These are phyloP conservation scores for Apiotrichum brassicae DNA, from an alignment of 1,284 basidiomycete genomes.

Conservation along the genomic window DNA sequence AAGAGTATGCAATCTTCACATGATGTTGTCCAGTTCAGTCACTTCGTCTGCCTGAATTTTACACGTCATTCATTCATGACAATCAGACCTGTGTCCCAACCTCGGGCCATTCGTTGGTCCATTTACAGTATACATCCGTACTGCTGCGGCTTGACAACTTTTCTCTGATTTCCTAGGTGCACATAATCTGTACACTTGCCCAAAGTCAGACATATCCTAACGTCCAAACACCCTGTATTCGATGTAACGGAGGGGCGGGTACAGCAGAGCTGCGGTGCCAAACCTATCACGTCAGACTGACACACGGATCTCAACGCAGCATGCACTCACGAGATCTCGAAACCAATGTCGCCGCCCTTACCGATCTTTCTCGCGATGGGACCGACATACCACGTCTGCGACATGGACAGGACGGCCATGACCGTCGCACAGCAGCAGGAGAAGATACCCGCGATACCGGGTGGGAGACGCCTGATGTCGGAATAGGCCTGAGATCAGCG, in stretches of 20 bases:
- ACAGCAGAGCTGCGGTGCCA: not conserved
- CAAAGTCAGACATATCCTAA: too few relatives aligned
- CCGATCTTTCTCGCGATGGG: constrained; percentile 51
- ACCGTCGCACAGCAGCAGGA: constrained; percentile 52
- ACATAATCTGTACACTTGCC: too few relatives aligned
- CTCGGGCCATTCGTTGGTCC: too few relatives aligned
- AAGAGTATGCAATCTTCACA: too few relatives aligned
- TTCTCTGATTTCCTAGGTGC: too few relatives aligned
- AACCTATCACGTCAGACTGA: not conserved
- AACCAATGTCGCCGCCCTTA: constrained; percentile 55
- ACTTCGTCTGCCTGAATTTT: too few relatives aligned
- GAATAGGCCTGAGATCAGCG: constrained; percentile 50
- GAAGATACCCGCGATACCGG: constrained; percentile 55
- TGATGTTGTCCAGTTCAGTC: too few relatives aligned
- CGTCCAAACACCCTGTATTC: constrained; percentile 1
- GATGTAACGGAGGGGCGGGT: constrained; percentile 1
- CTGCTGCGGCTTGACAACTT: too few relatives aligned
- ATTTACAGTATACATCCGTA: too few relatives aligned
- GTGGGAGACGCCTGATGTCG: constrained; percentile 51
- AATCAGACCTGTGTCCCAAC: too few relatives aligned
- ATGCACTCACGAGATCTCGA: constrained; percentile 51
- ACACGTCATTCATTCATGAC: too few relatives aligned
- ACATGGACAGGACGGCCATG: constrained; percentile 46
- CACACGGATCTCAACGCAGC: not conserved
- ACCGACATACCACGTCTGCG: constrained; percentile 52